Conservation (phyloP, 1,284 basidiomycete species). For the Singerocomus rubriflavus region DNA sequence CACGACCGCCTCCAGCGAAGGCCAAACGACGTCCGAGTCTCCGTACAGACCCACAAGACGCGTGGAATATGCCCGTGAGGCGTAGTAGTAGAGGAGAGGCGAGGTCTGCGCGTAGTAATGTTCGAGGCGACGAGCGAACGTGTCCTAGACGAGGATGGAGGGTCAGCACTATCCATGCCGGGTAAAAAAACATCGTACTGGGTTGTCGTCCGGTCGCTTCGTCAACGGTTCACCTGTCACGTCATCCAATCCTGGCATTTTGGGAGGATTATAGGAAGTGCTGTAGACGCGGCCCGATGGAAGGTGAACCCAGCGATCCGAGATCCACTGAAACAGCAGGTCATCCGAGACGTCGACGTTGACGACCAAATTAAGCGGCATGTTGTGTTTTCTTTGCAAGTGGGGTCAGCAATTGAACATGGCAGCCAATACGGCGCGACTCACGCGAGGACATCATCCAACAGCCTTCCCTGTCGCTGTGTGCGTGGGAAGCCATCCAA, state of each 20-base stretch:
- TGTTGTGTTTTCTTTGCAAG: constrained; percentile 46
- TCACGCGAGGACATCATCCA: constrained; percentile 71
- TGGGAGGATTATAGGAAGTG: constrained; percentile 85
- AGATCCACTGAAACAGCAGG: constrained; percentile 84
- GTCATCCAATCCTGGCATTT: constrained; percentile 83
- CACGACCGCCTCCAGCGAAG: constrained; percentile 20
- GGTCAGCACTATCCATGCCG: constrained; percentile 5
- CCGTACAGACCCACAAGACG: constrained; percentile 26
- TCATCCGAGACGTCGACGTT: constrained; percentile 90
- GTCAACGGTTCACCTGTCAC: constrained; percentile 88
- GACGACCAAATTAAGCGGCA: constrained; percentile 78
- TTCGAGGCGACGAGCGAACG: constrained; percentile 77
- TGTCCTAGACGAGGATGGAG: constrained; percentile 54
- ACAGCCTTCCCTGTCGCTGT: constrained; percentile 78
- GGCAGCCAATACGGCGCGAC: constrained; percentile 18
- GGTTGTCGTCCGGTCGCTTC: constrained; percentile 90
- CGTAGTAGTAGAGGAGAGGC: constrained; percentile 81
- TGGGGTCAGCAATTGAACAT: background rate
- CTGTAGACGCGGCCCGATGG: constrained; percentile 94
- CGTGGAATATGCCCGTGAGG: constrained; percentile 33
- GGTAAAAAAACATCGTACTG: constrained; percentile 49
- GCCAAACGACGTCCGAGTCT: constrained; percentile 27
- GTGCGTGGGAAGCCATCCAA: constrained; percentile 97
- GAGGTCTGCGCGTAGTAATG: constrained; percentile 85
- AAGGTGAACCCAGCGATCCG: constrained; percentile 89